Base-by-base conservation (phyloP, 257 asterid species). In the Solanum paucissectum region DNA sequence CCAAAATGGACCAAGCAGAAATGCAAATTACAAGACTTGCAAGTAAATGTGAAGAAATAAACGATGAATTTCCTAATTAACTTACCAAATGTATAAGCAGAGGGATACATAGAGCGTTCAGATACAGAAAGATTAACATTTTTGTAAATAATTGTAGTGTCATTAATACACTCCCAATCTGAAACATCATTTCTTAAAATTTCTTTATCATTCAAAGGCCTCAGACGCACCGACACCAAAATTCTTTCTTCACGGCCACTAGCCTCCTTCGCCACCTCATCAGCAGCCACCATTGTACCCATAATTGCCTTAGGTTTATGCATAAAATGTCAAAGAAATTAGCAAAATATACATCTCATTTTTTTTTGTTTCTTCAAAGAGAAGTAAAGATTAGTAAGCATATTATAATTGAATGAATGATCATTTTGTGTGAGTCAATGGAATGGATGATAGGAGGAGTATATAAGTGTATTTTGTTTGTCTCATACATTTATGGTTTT, bases 141-240 rank as follows among this genome's bases (percentile, higher is more conserved):
- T 96, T 93, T 97, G 93, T 93, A 94, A 71, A 96, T 87, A 89
- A 97, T 88, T 6, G 98, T 95, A 29, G 93, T 91, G 12, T 96
- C 98, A 87, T 92, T 95, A 90, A 97, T 91, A 90, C 99, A 97
- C 68, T 96, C 99, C 99, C 99, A 97, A 90, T 97, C 99, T 29
- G 98, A 92, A 87, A 90, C 96, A 90, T 96, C 99, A 88, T 92
- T 94, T 91, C 94, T 94, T 87, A 84, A 71, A 83, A 93, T 91
- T 86, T 97, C 99, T 90, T 93, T 95, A 71, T 89, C 89, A 92
- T 94, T 95, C 96, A 95, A 90, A 14, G 99, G 99, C 93, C 99
- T 92, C 33, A 97, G 66, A 90, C 99, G 88, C 91, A 97, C 99
- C 90, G 99, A 97, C 92, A 97, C 99, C 33, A 91, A 91, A 89